Base-by-base conservation (phyloP, 306 rosid species). In the Lathyrus sativus region DNA sequence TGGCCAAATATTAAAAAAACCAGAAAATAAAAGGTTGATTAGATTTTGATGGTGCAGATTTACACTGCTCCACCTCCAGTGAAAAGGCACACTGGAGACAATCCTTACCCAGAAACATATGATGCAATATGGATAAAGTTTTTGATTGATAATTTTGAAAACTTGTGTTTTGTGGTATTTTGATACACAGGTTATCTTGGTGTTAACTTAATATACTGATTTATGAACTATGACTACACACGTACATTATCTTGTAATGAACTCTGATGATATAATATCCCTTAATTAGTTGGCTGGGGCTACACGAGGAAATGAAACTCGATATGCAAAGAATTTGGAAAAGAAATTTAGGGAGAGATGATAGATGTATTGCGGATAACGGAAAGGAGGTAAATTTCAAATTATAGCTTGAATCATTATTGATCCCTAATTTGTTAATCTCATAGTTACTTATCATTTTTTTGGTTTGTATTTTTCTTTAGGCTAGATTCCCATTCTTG, bases 281-380 rank as follows among this genome's bases (percentile, higher is more conserved):
- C 64, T 57, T 77, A 19, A 59, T 78, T 83, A 93, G 98, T 70
- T 93, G 98, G 98, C 77, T 70, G 82, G 87, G 87, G 51, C 81
- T 93, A 61, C 69, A 90, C 2, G 83, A 88, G 83, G 98, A 93
- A 85, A 93, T 93, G 98, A 93, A 84, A 79, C 78, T 93, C 66
- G 98, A 93, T 80, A 84, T 93, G 85, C 96, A 86, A 74, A 90
- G 98, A 85, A 93, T 93, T 72, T 93, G 98, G 98, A 93, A 87
- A 79, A 85, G 98, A 84, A 93, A 93, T 86, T 84, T 93, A 48
- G 98, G 98, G 70, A 85, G 98, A 86, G 98, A 93, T 73, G 98
- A 90, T 75, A 85, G 98, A 69, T 88, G 95, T 76, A 88, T 93
- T 85, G 90, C 98, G 29, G 98, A 93, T 72, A 85, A 80, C 51